These are phyloP conservation scores for Ogataea neopini DNA, from an alignment of 805 yeast species.

Conservation along the genomic window DNA sequence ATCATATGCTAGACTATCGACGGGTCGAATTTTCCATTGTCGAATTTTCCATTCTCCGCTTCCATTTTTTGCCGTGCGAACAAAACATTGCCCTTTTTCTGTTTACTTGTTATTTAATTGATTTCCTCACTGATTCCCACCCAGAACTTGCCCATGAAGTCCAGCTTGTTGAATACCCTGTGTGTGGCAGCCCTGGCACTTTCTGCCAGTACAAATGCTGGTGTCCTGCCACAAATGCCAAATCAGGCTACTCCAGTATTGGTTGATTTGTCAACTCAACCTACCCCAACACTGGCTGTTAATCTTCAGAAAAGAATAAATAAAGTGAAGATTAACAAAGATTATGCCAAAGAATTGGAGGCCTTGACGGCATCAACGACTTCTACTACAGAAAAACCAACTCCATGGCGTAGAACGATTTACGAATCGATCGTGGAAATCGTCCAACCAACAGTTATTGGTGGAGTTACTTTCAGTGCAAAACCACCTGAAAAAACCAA, in stretches of 20 bases:
- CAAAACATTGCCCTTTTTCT: not conserved
- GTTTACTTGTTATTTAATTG: not conserved
- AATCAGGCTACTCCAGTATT: conserved; percentile 6
- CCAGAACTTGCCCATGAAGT: not conserved
- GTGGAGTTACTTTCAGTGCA: conserved; percentile 61
- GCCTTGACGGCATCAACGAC: conserved; percentile 15
- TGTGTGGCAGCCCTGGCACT: conserved; percentile 6
- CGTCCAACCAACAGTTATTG: conserved; percentile 63
- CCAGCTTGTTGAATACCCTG: conserved; percentile 8
- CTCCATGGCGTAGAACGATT: conserved; percentile 76
- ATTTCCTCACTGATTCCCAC: not conserved
- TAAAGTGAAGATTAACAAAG: conserved; percentile 30
- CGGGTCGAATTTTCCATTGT: not conserved
- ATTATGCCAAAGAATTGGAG: conserved; percentile 23
- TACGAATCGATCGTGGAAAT: conserved; percentile 56
- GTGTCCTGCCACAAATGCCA: not conserved
- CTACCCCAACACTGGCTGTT: not conserved
- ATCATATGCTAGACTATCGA: too few relatives aligned
- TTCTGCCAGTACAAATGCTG: not conserved
- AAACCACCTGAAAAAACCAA: conserved; percentile 68
- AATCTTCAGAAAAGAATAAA: conserved; percentile 17
- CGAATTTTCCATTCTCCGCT: not conserved
- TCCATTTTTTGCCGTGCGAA: not conserved
- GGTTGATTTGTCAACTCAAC: not conserved
- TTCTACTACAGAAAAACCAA: conserved; percentile 40